A percentile compares a stretch with the other conserved stretches of the same genome.
Evolutionary conservation across 1,284 basidiomycete species (phyloP).

Genomic region (Rhodotorula sp.): DNA sequence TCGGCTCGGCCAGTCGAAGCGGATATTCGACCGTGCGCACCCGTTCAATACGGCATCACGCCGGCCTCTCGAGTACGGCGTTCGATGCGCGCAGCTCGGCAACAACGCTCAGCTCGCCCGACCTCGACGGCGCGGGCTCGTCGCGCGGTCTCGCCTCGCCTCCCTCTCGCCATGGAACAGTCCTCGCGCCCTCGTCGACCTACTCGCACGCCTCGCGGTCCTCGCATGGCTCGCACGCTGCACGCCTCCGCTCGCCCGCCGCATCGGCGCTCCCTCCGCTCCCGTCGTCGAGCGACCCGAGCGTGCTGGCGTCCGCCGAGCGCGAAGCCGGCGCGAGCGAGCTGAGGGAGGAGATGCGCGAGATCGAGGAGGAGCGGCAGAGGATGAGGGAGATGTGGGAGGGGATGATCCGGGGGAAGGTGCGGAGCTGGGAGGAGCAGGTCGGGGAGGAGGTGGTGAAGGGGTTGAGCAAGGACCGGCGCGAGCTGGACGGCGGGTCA

Average conservation of each 20-base stretch:
- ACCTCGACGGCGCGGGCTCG: neutral
- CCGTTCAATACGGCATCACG: constrained; percentile 19
- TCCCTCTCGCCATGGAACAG: neutral
- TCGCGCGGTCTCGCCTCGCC: constrained; percentile 4
- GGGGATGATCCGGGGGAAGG: neutral
- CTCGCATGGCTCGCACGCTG: neutral
- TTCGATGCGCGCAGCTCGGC: neutral
- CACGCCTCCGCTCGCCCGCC: neutral
- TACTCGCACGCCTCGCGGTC: neutral
- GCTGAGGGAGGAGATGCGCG: constrained; percentile 16
- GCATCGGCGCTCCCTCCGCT: neutral
- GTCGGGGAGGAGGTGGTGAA: constrained; percentile 7
- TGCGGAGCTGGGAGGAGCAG: constrained; percentile 3
- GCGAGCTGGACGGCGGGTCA: neutral
- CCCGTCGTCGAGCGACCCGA: constrained; percentile 5
- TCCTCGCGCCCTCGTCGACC: neutral
- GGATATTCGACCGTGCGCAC: neutral
- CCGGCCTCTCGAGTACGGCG: neutral
- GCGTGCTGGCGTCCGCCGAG: constrained; percentile 16
- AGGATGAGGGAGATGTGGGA: constrained; percentile 15
- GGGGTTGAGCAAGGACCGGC: too few species aligned
- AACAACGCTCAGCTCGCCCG: neutral
- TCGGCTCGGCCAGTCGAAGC: neutral
- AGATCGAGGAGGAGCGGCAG: constrained; percentile 28
- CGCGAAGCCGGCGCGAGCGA: constrained; percentile 10